Evolutionary conservation across 2,329 filamentous ascomycete species (phyloP), one percentile per base, ranked within the genome.

Genomic region (Cladosporium sp.): DNA sequence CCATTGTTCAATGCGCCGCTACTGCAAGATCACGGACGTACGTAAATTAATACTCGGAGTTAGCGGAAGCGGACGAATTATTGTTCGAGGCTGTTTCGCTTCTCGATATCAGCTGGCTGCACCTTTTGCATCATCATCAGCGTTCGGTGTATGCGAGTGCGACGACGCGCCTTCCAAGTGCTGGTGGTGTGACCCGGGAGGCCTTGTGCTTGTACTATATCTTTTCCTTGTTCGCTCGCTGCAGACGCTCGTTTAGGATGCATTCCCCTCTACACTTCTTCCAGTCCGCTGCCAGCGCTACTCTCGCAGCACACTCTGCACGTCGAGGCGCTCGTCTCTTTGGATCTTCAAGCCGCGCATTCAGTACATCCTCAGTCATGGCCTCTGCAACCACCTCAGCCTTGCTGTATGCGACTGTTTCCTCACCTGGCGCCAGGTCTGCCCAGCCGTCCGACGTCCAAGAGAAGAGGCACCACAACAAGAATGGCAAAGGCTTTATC

Each of bases 401-500:
- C 6, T 71, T 74, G 5, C 71, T 81, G 28, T 79, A 79, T 64
- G 79, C 81, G n/a, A 74, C 76, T 7, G 76, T 80, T 11, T 77
- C 77, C 30, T 77, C 76, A 18, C 77, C 81, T 5, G 70, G 76
- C 10, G 74, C 76, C 48, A 59, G 71, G 2, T 70, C 76, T 5
- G 76, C 76, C n/a, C 71, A 74, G 51, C 83, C 83, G 0, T 78
- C 81, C 61, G 79, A 83, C 49, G 79, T 80, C 10, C 76, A 77
- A 49, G 77, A 78, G 18, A 80, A 82, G 70, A 71, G 71, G 46
- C 85, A 87, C 77, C 84, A 86, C 77, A 72, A 80, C 64, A 82
- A 83, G 71, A 71, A 80, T 68, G 83, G 83, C 14, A 84, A 82
- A 65, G 84, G 84, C 5, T 87, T 86, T 70, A 73, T 74, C n/a